These are phyloP conservation scores for Oropetium thomaeum DNA, from an alignment of 176 grass and related monocot species.

Conservation along the genomic window DNA sequence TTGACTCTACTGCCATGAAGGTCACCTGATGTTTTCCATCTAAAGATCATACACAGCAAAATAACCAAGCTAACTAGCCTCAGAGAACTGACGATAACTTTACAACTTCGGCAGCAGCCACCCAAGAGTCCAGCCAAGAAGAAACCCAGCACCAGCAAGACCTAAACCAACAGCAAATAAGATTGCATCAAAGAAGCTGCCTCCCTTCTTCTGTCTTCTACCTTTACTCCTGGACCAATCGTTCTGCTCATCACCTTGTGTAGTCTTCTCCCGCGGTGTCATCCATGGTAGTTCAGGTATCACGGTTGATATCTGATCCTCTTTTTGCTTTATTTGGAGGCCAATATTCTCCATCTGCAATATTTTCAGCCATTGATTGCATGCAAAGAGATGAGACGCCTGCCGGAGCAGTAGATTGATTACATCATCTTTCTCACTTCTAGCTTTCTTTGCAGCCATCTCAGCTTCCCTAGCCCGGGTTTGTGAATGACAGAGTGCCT, in stretches of 20 bases:
- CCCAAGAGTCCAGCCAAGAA: slow-evolving; percentile 82
- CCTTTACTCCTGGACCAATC: slow-evolving; percentile 34
- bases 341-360: slow-evolving; percentile 78
- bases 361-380: slow-evolving; percentile 82
- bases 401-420: slow-evolving; percentile 65
- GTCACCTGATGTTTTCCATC: slow-evolving; percentile 6
- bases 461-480: slow-evolving; percentile 85
- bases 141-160: slow-evolving; percentile 76
- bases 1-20: slow-evolving; percentile 1
- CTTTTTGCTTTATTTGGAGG: slow-evolving; percentile 58
- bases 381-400: slow-evolving; percentile 81
- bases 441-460: slow-evolving; percentile 57
- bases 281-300: slow-evolving; percentile 57
- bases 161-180: slow-evolving; percentile 71
- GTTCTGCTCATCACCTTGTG: slow-evolving; percentile 17
- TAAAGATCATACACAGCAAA: slow-evolving; percentile 20
- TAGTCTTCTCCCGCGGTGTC: slow-evolving; percentile 27
- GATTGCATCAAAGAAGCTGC: slow-evolving; percentile 41
- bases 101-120: slow-evolving; percentile 63
- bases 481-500: slow-evolving; percentile 83
- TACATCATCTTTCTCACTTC: slow-evolving; percentile 64
- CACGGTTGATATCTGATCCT: slow-evolving; percentile 46
- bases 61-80: neutral
- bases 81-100: slow-evolving; percentile 12
- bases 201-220: slow-evolving; percentile 33